Base-by-base conservation (phyloP, 495 filamentous ascomycete species). In the Daldinia vernicosa region DNA sequence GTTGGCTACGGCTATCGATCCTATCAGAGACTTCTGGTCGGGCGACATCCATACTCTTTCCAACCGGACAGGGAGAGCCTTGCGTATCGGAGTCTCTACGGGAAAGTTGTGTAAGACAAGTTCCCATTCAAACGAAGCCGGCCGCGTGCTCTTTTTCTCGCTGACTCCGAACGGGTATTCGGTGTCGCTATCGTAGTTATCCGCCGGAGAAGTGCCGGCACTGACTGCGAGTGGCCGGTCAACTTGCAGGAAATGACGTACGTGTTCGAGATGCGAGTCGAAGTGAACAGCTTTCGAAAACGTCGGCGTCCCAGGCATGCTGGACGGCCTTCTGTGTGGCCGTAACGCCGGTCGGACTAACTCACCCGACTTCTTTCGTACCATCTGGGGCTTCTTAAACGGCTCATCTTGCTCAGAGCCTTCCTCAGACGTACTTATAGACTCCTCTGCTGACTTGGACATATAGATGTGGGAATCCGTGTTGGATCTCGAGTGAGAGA, bases 361-460 rank as follows among this genome's bases (percentile, higher is more conserved):
- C 79, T 99, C 95, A 26, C 95, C 95, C 40, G 95, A 98, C 85
- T 99, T 99, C 85, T 99, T 99, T 62, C 95, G 89, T 58, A 99
- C 89, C 89, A 98, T 93, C 22, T 89, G 89, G 22, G 93, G 93
- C 80, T 92, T 94, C 43, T 79, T 80, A 68, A 69, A 83, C 60
- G 90, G 87, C 27, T 89, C 90, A 50, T 91, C 90, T 66, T 89
- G 87, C 43, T 85, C 84, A 0, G 83, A 81, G 0, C 88, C 89
- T 37, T 90, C 87, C 24, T 91, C 89, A 0, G 90, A 92, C 43
- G 79, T 83, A 8, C 83, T 87, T 50, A 86, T 60, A 3, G 86
- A 82, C 33, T 84, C 86, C 62, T 89, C 87, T 26, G 84, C 76
- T 3, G 85, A 84, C 64, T 82, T 83, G 45, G 77, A 79, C 55